Evolutionary conservation across 73 alveolate species (phyloP), one percentile per base, ranked within the genome.

Genomic region (Breviolum minutum): DNA sequence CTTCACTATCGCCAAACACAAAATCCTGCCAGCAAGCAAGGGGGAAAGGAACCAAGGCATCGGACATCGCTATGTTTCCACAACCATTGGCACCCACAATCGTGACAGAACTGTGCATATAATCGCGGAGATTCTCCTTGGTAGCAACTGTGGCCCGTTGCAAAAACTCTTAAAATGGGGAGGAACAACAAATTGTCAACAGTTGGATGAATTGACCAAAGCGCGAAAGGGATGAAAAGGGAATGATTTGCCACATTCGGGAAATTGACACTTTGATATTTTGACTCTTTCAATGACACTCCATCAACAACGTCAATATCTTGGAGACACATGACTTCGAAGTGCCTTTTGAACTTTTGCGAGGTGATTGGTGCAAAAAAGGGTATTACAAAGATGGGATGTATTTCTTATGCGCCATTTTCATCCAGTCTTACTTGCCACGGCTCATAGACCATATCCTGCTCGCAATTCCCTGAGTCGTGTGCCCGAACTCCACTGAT

Each of bases 81-180:
- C 98, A 92, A 61, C 98, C 98, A 62, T 92, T 92, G 79, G 98
- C 98, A 17, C 98, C 98, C 64, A 92, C 91, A 64, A 92, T 92
- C 26, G 90, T 29, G 29, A 81, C 64, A 19, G 82, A 20, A 16
- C 77, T 76, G 61, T 63, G 71, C 77, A 92, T 62, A 68, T 74
- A n/a, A 11, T 92, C 98, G 13, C 90, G 77, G 29, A 92, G 91
- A 26, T 92, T 73, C 71, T 92, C 98, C 98, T 92, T 27, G 20
- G 29, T 29, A 24, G 24, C 82, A 14, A 19, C 19, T 0, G 26
- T 5, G 26, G 9, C 29, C 81, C 29, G 40, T 20, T 16, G 32
- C 26, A 71, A 71, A 12, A 7, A 8, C 81, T 20, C 40, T 30
- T 26, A 71, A 27, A 10, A 13, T 68, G n/a, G 29, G 54, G 54